Conservation (phyloP, 78 protist genomes). For the Salpingoeca rosetta region DNA sequence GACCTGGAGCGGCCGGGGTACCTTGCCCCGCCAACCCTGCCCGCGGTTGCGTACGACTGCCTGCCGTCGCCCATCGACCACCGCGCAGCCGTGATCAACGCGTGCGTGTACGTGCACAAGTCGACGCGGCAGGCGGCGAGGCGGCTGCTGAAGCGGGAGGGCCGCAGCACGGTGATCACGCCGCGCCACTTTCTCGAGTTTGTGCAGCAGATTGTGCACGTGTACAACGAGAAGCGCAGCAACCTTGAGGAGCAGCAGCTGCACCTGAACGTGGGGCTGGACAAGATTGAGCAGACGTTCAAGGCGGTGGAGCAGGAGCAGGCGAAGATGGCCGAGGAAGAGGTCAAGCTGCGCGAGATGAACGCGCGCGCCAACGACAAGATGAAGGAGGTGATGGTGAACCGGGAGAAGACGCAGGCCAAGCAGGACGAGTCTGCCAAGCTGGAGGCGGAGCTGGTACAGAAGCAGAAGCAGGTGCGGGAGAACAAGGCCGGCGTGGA, state of each 20-base stretch:
- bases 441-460: conserved; percentile 37
- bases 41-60: neutral
- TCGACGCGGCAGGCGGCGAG: conserved; percentile 45
- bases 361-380: conserved; percentile 66
- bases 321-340: conserved; percentile 6
- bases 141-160: conserved; percentile 45
- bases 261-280: conserved; percentile 84
- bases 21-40: conserved; percentile 14
- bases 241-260: conserved; percentile 81
- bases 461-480: conserved; percentile 27
- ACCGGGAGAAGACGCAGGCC: conserved; percentile 60
- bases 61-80: conserved; percentile 25
- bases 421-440: conserved; percentile 42
- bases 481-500: neutral
- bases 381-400: conserved; percentile 59
- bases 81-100: conserved; percentile 56
- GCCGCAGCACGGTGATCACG: conserved; percentile 71
- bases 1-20: conserved; percentile 57
- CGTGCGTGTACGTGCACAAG: conserved; percentile 65
- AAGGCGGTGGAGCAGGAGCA: conserved; percentile 60
- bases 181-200: conserved; percentile 96
- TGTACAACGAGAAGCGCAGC: conserved; percentile 68
- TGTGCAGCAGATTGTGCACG: conserved; percentile 62
- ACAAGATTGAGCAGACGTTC: conserved; percentile 68
- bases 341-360: conserved; percentile 52